phyloP scores from a whole-genome alignment of 345 rosid species.

The Mangifera indica region DNA sequence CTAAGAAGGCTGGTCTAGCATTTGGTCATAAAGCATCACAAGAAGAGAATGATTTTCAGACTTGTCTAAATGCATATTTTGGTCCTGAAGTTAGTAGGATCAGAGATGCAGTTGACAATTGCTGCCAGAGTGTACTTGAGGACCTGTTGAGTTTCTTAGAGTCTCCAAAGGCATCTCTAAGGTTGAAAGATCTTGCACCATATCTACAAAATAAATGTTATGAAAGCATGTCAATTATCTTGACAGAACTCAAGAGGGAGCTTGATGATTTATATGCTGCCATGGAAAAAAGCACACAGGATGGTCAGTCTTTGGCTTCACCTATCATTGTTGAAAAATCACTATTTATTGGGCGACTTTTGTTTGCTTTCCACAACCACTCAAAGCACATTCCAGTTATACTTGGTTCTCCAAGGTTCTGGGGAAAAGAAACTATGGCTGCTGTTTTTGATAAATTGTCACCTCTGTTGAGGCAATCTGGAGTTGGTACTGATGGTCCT shows the following conservation, averaged over 20 bases:
- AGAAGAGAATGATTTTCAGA: conserved; percentile 70
- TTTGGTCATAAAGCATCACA: conserved; percentile 45
- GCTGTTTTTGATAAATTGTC: conserved; percentile 66
- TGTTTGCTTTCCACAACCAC: conserved; percentile 83
- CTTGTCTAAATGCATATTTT: conserved; percentile 79
- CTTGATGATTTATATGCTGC: conserved; percentile 56
- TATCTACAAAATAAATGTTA: conserved; percentile 82
- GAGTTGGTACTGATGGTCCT: conserved; percentile 41
- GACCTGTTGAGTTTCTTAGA: conserved; percentile 89
- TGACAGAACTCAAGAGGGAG: conserved; percentile 62
- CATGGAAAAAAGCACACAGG: conserved; percentile 45
- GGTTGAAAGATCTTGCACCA: conserved; percentile 77
- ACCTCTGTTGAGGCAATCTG: conserved; percentile 61
- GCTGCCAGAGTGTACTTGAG: conserved; percentile 70
- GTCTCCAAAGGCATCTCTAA: conserved; percentile 80
- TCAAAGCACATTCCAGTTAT: conserved; percentile 74
- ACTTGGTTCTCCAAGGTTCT: conserved; percentile 92
- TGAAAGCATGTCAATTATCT: conserved; percentile 63
- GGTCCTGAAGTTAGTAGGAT: conserved; percentile 86
- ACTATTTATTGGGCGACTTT: conserved; percentile 85
- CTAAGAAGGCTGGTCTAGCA: conserved; percentile 47
- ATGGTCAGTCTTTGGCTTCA: conserved; percentile 39
- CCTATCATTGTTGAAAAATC: conserved; percentile 79
- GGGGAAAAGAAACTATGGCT: conserved; percentile 66
- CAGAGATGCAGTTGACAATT: conserved; percentile 79